These are phyloP conservation scores for Fusarium sp. DNA, from an alignment of 2,329 filamentous ascomycete species.

Conservation along the genomic window DNA sequence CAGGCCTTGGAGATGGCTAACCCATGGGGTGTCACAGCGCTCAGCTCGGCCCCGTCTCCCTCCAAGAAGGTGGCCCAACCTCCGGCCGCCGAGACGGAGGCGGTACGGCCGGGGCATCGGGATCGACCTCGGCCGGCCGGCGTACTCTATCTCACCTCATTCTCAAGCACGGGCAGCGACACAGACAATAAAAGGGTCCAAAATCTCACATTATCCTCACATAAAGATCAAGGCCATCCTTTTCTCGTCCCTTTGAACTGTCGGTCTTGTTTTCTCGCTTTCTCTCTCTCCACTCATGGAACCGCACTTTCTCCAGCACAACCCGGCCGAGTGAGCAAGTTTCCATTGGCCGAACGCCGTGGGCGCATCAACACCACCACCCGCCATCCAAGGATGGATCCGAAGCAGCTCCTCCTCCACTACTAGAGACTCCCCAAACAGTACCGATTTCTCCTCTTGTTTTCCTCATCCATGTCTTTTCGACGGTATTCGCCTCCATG, in stretches of 20 bases:
- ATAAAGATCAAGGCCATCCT: neutral
- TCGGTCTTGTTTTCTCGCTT: constrained; percentile 11
- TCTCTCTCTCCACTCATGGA: constrained; percentile 20
- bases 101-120: constrained; percentile 25
- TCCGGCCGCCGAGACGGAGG: constrained; percentile 32
- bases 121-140: constrained; percentile 24
- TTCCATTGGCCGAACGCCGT: constrained; percentile 55
- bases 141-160: neutral
- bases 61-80: constrained; percentile 7
- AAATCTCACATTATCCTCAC: neutral
- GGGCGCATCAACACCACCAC: constrained; percentile 41
- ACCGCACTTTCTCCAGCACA: constrained; percentile 39
- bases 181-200: neutral
- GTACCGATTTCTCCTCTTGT: constrained; percentile 15
- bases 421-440: constrained; percentile 2
- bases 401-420: constrained; percentile 25
- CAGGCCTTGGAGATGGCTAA: neutral
- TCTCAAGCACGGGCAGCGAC: neutral
- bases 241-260: neutral
- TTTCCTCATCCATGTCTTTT: constrained; percentile 14
- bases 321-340: constrained; percentile 57
- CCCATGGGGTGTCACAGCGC: constrained; percentile 1
- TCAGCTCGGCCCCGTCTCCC: constrained; percentile 30
- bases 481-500: neutral
- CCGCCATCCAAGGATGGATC: constrained; percentile 13